Evolutionary conservation across 805 yeast genomes (phyloP), one percentile per base, ranked within the genome.

Genomic region (Diddensiella caesifluorescens): DNA sequence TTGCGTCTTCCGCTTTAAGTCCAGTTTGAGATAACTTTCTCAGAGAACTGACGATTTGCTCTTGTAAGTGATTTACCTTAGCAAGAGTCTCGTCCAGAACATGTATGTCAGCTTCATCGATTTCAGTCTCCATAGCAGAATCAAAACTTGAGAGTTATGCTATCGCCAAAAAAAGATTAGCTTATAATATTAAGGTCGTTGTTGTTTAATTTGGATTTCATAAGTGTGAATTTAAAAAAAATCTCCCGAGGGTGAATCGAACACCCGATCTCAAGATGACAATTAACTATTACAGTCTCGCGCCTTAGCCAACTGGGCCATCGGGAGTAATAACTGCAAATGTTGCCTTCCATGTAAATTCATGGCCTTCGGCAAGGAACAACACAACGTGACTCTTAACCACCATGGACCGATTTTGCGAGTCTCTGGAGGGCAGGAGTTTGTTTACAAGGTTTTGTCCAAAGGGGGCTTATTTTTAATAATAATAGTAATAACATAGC

Each of bases 21-120:
- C 88, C 71, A 39, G 71, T 73, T 22, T 59, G 60, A 4, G 79
- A 69, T 41, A 88, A 72, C 37, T 65, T 67, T 22, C 60, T 66
- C 31, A 86, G 66, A 2, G 86, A 77, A 21, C 63, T 62, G 7
- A 75, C 67, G 42, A 88, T 79, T 33, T 72, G 62, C 1, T 61
- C 55, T 6, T 87, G 74, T 30, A 86, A 62, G 15, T 67, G 69
- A 29, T 74, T 72, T 2, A 86, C 75, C 41, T 77, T 73, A 37
- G 69, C 61, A 25, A 89, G 68, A 41, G 83, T 80, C 54, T 83
- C 92, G 39, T 85, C 83, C 23, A 88, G 70, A 3, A 88, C 88
- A 2, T 86, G 80, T 25, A 86, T 79, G 52, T 87, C 95, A n/a
- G 44, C 38, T 33, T 40, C 48, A 20, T 47, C 52, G 15, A 28